Evolutionary conservation across 192 early-diverging fungal species (phyloP), one percentile per base, ranked within the genome.

Genomic region (Entomortierella parvispora): DNA sequence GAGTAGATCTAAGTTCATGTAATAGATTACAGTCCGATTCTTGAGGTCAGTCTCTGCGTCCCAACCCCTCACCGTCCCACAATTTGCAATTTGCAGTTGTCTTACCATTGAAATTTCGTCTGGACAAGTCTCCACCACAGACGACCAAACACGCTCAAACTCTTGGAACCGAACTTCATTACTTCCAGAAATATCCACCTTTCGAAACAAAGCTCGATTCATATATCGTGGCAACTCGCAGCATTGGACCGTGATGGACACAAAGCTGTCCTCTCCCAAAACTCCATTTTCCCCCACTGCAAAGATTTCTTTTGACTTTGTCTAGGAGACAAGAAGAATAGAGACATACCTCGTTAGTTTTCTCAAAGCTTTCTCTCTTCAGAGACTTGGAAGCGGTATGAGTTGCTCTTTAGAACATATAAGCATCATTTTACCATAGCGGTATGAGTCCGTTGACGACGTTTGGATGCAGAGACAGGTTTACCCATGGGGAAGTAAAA

Each of bases 211-310:
- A 29, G 87, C 91, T n/a, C 87, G 69, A 66, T 91, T 92, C 65
- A 87, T 85, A 65, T 87, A 92, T 18, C 88, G 84, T 14, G 91
- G 91, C 51, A 92, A 63, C 9, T 80, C 86, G 51, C 91, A 92
- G 31, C 72, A 77, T 26, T 77, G 58, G n/a, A 63, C 48, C 15
- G 62, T 89, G 28, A 89, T 80, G 33, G 71, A 61, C 18, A 75
- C 61, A 82, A 89, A 87, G 42, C 83, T 83, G 1, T 64, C 69
- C 65, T 85, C 84, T 18, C 69, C n/a, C 33, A 77, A 7, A 1
- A 32, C 34, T 7, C 55, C 72, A 46, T 63, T 68, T 54, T 77
- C 59, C 28, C 58, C 15, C 22, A 45, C 58, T 7, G 53, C 60
- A 51, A 77, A 77, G 20, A 77, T 57, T 20, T 77, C 72, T 11